These are phyloP conservation scores for Solanum aculeatissimum DNA, from an alignment of 305 asterid genomes.

Conservation along the genomic window DNA sequence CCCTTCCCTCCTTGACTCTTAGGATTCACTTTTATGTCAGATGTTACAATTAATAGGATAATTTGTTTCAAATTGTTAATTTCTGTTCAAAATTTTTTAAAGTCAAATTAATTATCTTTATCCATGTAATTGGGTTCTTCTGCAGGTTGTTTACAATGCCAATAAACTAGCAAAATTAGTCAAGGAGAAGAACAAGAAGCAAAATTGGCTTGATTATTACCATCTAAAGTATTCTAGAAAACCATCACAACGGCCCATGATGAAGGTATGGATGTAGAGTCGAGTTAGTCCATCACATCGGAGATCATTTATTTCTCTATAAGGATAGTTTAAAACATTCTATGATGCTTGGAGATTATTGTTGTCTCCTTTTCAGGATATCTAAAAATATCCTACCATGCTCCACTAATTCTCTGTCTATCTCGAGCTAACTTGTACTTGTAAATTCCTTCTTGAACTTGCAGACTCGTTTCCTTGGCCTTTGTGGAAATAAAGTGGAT, in stretches of 20 bases:
- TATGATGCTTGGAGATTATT: not conserved
- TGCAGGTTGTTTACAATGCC: constrained; percentile 74
- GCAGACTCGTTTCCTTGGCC: constrained; percentile 85
- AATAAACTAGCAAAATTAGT: constrained; percentile 75
- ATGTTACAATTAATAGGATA: not conserved
- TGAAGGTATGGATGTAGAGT: constrained; percentile 39
- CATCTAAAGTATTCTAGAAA: constrained; percentile 66
- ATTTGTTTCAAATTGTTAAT: not conserved
- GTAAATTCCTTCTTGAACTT: constrained; percentile 4
- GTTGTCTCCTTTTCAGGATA: not conserved
- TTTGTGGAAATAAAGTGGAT: constrained; percentile 66
- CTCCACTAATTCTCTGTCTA: not conserved
- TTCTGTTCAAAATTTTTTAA: not conserved
- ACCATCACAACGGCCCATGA: constrained; percentile 47
- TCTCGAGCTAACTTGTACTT: not conserved
- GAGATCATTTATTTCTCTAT: not conserved
- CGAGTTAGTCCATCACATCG: not conserved
- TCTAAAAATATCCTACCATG: not conserved
- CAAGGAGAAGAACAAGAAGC: constrained; percentile 47
- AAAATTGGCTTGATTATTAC: constrained; percentile 89
- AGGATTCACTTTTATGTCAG: not conserved
- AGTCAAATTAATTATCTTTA: not conserved
- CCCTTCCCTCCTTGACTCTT: not conserved
- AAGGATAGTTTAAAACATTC: not conserved
- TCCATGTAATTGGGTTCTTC: not conserved